These are phyloP conservation scores for Naganishia liquefaciens DNA, from an alignment of 1,284 basidiomycete species.

Conservation along the genomic window DNA sequence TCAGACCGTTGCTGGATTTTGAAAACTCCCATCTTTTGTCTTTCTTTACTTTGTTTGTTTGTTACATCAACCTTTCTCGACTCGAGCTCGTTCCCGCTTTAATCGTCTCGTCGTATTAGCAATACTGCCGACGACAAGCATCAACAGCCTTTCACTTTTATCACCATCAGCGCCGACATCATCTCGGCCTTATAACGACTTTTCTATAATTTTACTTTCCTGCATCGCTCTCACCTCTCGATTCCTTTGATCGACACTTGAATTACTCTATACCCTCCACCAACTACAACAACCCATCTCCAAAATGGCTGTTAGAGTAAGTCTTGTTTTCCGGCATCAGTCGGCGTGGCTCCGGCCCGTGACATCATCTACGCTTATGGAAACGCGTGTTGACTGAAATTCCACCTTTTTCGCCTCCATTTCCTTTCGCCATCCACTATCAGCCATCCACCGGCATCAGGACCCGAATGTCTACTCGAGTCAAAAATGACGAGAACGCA, in stretches of 20 bases:
- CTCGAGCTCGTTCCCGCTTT: conserved; percentile 14
- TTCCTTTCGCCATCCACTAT: neutral
- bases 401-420: conserved; percentile 6
- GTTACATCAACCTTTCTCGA: neutral
- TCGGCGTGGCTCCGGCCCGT: conserved; percentile 11
- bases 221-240: conserved; percentile 3
- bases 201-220: conserved; percentile 26
- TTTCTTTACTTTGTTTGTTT: conserved; percentile 13
- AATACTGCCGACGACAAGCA: neutral
- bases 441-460: conserved; percentile 25
- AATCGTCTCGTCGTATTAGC: neutral
- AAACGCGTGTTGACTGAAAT: conserved; percentile 24
- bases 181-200: conserved; percentile 26
- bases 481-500: conserved; percentile 48
- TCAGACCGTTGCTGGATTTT: conserved; percentile 28
- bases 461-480: conserved; percentile 19
- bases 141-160: conserved; percentile 25
- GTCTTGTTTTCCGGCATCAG: conserved; percentile 1
- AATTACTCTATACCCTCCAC: conserved; percentile 12
- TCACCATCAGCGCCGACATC: conserved; percentile 11
- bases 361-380: conserved; percentile 25
- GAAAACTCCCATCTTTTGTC: conserved; percentile 19
- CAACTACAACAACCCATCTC: neutral
- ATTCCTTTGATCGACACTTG: conserved; percentile 5
- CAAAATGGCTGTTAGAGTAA: conserved; percentile 28